A percentile compares a stretch with the other conserved stretches of the same genome.
Evolutionary conservation across 208 protist genomes (phyloP).

Genomic region (Herpetomonas samuelpessoai): DNA sequence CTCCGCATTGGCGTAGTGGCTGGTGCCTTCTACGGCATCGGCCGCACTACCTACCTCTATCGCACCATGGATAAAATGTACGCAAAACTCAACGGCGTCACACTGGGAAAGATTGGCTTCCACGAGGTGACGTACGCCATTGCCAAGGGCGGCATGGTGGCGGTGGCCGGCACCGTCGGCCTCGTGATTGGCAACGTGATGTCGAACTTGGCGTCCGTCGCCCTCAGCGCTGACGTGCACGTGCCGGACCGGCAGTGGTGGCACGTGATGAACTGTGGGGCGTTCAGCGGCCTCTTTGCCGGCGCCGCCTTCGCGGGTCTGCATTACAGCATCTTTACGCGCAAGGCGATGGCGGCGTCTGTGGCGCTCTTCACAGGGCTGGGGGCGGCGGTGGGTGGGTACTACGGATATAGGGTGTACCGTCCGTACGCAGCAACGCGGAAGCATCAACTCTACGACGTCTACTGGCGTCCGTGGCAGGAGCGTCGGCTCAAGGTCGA

Average conservation of each 20-base stretch:
- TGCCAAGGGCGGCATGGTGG: constrained; percentile 53
- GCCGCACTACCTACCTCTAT: constrained; percentile 71
- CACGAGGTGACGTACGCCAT: constrained; percentile 60
- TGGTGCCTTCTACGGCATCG: constrained; percentile 75
- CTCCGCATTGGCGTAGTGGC: constrained; percentile 64
- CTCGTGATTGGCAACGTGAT: constrained; percentile 46
- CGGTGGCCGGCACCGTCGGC: constrained; percentile 41
- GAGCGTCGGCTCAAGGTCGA: constrained; percentile 32
- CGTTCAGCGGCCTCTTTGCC: constrained; percentile 38
- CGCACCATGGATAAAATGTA: constrained; percentile 90
- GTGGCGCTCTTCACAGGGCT: constrained; percentile 24
- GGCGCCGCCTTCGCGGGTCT: constrained; percentile 46
- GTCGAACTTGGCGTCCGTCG: constrained; percentile 21
- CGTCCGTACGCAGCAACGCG: constrained; percentile 51
- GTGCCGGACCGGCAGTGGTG: constrained; percentile 61
- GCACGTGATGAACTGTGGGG: constrained; percentile 40
- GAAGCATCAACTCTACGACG: constrained; percentile 60
- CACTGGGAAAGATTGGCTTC: constrained; percentile 50
- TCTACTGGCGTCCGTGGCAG: constrained; percentile 83
- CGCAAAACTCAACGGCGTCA: constrained; percentile 83
- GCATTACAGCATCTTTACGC: constrained; percentile 52
- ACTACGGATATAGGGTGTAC: constrained; percentile 63
- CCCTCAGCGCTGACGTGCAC: constrained; percentile 31
- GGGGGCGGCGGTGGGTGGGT: constrained; percentile 28
- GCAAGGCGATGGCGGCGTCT: constrained; percentile 49